These are phyloP conservation scores for Ustilago loliicola DNA, from an alignment of 1,284 basidiomycete species.

Conservation along the genomic window DNA sequence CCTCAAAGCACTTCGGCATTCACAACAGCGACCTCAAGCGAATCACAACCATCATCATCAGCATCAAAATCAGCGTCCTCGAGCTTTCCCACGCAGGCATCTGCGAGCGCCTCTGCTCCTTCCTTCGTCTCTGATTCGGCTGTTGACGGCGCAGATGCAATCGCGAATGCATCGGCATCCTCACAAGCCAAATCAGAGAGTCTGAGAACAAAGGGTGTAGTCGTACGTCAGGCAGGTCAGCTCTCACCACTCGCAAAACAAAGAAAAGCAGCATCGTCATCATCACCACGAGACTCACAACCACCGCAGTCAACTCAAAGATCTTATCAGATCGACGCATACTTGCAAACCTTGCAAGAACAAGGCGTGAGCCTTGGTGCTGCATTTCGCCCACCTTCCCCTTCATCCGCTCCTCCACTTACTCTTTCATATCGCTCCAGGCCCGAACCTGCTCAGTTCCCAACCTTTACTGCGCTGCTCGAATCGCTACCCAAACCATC, in stretches of 20 bases:
- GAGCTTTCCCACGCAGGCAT: not conserved
- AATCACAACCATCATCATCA: conserved; percentile 1
- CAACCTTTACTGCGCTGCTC: conserved; percentile 35
- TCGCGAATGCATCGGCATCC: not conserved
- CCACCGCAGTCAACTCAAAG: not conserved
- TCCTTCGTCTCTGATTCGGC: conserved; percentile 30
- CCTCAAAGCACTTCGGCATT: not conserved
- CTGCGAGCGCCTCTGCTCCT: conserved; percentile 5
- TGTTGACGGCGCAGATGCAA: conserved; percentile 6
- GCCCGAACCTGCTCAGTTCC: conserved; percentile 27
- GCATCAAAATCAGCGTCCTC: conserved; percentile 14
- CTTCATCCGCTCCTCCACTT: conserved; percentile 44
- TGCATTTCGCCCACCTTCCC: conserved; percentile 47
- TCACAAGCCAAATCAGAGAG: conserved; percentile 1
- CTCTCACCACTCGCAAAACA: conserved; percentile 26
- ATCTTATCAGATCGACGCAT: conserved; percentile 13
- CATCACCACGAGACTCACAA: not conserved
- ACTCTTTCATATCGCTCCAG: conserved; percentile 51
- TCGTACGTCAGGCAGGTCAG: conserved; percentile 16
- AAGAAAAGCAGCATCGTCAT: conserved; percentile 21
- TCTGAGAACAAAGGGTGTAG: conserved; percentile 3
- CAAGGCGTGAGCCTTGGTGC: conserved; percentile 15
- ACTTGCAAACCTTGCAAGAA: conserved; percentile 27
- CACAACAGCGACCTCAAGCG: conserved; percentile 1
- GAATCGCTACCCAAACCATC: conserved; percentile 24